phyloP scores from a whole-genome alignment of 2,329 filamentous ascomycete genomes.

The Talaromyces atroroseus region DNA sequence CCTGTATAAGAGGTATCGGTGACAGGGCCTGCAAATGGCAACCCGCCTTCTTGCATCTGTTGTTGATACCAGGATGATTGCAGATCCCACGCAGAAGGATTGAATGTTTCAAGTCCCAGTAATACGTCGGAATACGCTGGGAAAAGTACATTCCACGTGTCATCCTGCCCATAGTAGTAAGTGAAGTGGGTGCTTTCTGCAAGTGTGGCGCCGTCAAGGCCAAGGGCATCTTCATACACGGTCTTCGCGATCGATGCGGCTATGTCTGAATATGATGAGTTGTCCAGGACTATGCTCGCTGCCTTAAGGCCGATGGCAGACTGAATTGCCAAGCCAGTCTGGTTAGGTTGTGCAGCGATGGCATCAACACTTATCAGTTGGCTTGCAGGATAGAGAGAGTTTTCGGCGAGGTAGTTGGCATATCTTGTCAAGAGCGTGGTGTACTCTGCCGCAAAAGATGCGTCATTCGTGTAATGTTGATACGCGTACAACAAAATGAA shows the following conservation, averaged over 20 bases:
- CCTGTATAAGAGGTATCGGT: not conserved
- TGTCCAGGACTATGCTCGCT: constrained; percentile 35
- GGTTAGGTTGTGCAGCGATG: constrained; percentile 36
- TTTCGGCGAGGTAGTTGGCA: constrained; percentile 38
- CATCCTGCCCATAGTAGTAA: constrained; percentile 30
- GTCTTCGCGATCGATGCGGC: constrained; percentile 31
- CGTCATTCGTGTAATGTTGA: constrained; percentile 34
- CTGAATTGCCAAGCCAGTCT: constrained; percentile 46
- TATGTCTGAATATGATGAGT: constrained; percentile 31
- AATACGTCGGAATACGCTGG: constrained; percentile 40
- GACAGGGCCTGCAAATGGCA: not conserved
- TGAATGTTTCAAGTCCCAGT: constrained; percentile 37
- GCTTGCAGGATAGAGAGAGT: constrained; percentile 34
- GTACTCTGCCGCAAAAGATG: constrained; percentile 32
- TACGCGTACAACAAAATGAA: constrained; percentile 37
- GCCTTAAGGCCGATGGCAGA: constrained; percentile 44
- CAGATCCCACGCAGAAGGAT: constrained; percentile 24
- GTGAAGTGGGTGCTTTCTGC: constrained; percentile 33
- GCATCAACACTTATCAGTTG: constrained; percentile 43
- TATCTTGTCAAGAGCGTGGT: constrained; percentile 30
- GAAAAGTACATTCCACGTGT: constrained; percentile 36
- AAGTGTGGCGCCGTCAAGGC: constrained; percentile 25
- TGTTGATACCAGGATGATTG: constrained; percentile 1
- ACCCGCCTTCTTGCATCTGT: not conserved
- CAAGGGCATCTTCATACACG: constrained; percentile 31